Evolutionary conservation across 2,329 filamentous ascomycete genomes (phyloP), one percentile per base, ranked within the genome.

Genomic region (Hypoxylon sp.): DNA sequence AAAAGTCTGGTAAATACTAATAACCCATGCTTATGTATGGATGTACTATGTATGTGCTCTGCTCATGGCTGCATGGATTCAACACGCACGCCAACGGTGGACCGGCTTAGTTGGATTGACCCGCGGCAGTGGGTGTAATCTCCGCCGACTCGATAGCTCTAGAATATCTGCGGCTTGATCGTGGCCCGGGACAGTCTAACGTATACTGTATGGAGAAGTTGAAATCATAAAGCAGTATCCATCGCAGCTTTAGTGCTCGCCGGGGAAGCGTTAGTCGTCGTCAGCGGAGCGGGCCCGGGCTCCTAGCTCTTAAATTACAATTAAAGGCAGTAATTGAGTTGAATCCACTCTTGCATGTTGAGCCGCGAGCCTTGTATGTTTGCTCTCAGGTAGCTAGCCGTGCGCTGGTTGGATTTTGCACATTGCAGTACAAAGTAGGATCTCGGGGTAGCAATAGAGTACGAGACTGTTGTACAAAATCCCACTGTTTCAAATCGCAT

Each of bases 51-150:
- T 27, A 27, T 27, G 25, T 27, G 25, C 66, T 65, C 31, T 46
- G 64, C 72, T 73, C 72, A 74, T 70, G 64, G 64, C 61, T 66
- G 42, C 70, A 72, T 72, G 70, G 67, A 56, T 70, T 70, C 56
- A 57, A 50, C 44, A 53, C 58, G 50, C 63, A 61, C 56, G 25
- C 57, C 62, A 60, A 53, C 61, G 51, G 13, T 40, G 59, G 55
- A 69, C 71, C 69, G 70, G 69, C 61, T 44, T 44, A 11, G 68
- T 65, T 79, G 76, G 76, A 75, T 71, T 69, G 77, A 80, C 78
- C 78, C 78, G 72, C 73, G 76, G 77, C 72, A 75, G 77, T 79
- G 78, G 77, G 61, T 73, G 74, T 79, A 80, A 76, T 77, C 70
- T 76, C 70, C 71, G 72, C 54, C 63, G 57, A 71, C 58, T 73